phyloP scores from a whole-genome alignment of 2,329 filamentous ascomycete genomes.

The Aureobasidium sp. region DNA sequence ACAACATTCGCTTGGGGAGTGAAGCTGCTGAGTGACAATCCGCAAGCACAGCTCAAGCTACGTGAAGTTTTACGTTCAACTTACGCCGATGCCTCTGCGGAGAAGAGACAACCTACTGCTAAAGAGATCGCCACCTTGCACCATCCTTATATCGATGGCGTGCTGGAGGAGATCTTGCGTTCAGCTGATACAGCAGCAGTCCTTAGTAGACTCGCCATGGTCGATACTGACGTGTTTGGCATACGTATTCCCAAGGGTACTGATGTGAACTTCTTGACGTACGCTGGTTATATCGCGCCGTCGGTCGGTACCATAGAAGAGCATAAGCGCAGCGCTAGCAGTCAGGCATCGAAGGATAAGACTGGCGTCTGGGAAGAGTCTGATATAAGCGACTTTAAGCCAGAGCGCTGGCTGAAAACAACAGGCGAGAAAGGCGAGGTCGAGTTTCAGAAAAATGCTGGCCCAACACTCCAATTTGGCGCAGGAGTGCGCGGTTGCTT shows the following conservation, averaged over 20 bases:
- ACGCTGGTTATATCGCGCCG: slow-evolving; percentile 20
- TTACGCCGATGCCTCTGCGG: slow-evolving; percentile 22
- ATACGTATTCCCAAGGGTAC: slow-evolving; percentile 36
- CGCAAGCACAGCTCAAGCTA: slow-evolving; percentile 30
- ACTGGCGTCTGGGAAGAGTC: slow-evolving; percentile 23
- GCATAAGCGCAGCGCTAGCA: slow-evolving; percentile 26
- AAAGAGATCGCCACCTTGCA: slow-evolving; percentile 27
- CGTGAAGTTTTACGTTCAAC: slow-evolving; percentile 26
- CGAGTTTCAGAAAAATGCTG: slow-evolving; percentile 30
- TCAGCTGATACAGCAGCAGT: slow-evolving; percentile 24
- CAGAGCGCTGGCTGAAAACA: slow-evolving; percentile 35
- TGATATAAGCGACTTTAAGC: slow-evolving; percentile 31
- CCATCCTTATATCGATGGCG: slow-evolving; percentile 38
- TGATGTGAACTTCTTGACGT: slow-evolving; percentile 26
- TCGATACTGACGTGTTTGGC: slow-evolving; percentile 38
- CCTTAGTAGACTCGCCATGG: slow-evolving; percentile 26
- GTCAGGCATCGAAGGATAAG: slow-evolving; percentile 24
- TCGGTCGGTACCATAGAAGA: slow-evolving; percentile 25
- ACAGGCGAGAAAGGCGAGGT: slow-evolving; percentile 24
- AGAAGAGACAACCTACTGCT: slow-evolving; percentile 24
- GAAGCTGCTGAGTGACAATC: slow-evolving; percentile 34
- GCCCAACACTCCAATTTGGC: slow-evolving; percentile 32
- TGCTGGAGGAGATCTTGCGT: slow-evolving; percentile 37
- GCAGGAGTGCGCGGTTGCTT: slow-evolving; percentile 33
- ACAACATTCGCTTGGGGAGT: slow-evolving; percentile 37